These are phyloP conservation scores for Phytophthora tentaculata DNA, from an alignment of 352 stramenopile species.

Conservation along the genomic window DNA sequence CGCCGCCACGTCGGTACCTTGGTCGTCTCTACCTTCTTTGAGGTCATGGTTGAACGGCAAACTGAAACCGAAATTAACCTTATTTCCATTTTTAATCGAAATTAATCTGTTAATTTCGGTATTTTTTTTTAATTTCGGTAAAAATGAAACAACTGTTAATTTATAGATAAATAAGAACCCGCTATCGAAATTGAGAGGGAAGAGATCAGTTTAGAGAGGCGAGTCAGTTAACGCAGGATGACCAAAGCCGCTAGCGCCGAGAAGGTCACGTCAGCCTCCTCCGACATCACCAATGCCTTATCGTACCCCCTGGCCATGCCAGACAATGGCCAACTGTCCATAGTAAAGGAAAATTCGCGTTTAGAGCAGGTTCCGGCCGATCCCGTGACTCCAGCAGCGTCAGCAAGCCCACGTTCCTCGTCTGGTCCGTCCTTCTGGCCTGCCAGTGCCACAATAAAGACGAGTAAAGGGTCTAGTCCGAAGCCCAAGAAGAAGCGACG, in stretches of 20 bases:
- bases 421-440: constrained; percentile 25
- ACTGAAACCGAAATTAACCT: no score
- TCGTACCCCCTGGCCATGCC: not conserved
- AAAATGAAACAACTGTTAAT: no score
- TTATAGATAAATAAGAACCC: no score
- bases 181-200: not conserved
- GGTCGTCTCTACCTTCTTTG: no score
- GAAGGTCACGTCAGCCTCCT: not conserved
- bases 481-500: constrained; percentile 31
- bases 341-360: not conserved
- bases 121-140: no score
- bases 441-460: constrained; percentile 2
- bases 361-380: not conserved
- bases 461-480: not conserved
- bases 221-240: not conserved
- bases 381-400: not conserved
- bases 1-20: no score
- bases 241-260: not conserved
- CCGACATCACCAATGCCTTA: not conserved
- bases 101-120: no score
- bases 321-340: not conserved
- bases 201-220: not conserved
- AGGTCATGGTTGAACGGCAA: no score
- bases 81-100: no score
- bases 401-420: not conserved